A percentile compares a stretch with the other conserved stretches of the same genome.
Conservation (phyloP, 768 basidiomycete species). For the Termitomyces sp. region DNA sequence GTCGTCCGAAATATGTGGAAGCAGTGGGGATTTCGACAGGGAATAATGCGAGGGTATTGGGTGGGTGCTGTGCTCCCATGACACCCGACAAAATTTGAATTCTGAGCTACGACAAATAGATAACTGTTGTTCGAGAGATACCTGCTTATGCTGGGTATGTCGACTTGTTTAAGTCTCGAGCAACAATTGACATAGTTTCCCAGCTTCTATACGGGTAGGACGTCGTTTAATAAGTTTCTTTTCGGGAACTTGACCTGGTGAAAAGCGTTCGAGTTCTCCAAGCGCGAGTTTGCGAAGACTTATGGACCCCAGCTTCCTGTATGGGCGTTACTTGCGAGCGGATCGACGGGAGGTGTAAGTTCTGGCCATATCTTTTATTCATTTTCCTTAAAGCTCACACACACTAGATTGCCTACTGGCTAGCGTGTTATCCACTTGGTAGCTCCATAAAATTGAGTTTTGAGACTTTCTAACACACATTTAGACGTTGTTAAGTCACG, state of each 20-base stretch:
- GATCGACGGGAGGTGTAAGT: slow-evolving; percentile 77
- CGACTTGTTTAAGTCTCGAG: not conserved
- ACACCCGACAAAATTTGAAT: not conserved
- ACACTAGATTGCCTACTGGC: slow-evolving; percentile 83
- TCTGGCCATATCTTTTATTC: not conserved
- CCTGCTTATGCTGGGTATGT: slow-evolving; percentile 91
- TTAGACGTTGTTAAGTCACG: slow-evolving; percentile 90
- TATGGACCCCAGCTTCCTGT: slow-evolving; percentile 73
- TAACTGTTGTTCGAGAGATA: slow-evolving; percentile 89
- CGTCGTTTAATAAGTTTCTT: not conserved
- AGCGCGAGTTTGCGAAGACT: slow-evolving; percentile 60
- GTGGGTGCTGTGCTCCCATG: slow-evolving; percentile 32
- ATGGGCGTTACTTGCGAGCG: slow-evolving; percentile 81
- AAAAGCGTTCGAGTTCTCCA: slow-evolving; percentile 84
- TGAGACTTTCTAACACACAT: not conserved
- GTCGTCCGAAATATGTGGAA: slow-evolving; percentile 82
- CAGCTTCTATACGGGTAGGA: slow-evolving; percentile 39
- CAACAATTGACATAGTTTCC: not conserved
- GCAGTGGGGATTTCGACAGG: slow-evolving; percentile 80
- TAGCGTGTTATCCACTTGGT: slow-evolving; percentile 89
- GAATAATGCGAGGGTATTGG: slow-evolving; percentile 98
- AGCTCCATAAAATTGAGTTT: not conserved
- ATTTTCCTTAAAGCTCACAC: not conserved
- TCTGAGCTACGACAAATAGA: slow-evolving; percentile 34
- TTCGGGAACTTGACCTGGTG: slow-evolving; percentile 45